Evolutionary conservation across 495 filamentous ascomycete genomes (phyloP).

Genomic region (Penicillium ucsense): DNA sequence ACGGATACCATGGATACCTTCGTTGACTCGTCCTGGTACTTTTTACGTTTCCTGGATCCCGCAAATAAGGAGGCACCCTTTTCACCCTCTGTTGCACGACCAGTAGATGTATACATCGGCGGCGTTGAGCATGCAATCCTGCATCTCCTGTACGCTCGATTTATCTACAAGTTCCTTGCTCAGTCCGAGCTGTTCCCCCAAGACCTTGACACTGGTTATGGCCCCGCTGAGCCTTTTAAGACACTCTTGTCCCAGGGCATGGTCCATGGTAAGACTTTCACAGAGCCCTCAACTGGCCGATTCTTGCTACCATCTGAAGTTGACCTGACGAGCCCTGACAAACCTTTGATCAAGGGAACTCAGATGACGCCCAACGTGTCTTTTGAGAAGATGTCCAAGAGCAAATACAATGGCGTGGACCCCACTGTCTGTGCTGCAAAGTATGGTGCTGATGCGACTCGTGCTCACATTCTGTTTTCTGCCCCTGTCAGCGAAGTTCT

Average conservation of each 20-base stretch:
- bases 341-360: slow-evolving; percentile 51
- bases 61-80: slow-evolving; percentile 54
- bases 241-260: slow-evolving; percentile 78
- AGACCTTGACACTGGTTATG: slow-evolving; percentile 19
- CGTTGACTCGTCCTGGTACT: slow-evolving; percentile 92
- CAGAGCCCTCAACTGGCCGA: slow-evolving; percentile 60
- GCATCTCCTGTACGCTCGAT: slow-evolving; percentile 84
- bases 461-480: slow-evolving; percentile 80
- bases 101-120: slow-evolving; percentile 79
- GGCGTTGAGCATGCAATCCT: slow-evolving; percentile 87
- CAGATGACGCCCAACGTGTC: slow-evolving; percentile 47
- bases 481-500: slow-evolving; percentile 74
- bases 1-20: slow-evolving; percentile 97
- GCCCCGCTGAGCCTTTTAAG: slow-evolving; percentile 61
- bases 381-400: slow-evolving; percentile 95
- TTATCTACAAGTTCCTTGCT: slow-evolving; percentile 79
- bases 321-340: slow-evolving; percentile 45
- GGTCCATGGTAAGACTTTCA: slow-evolving; percentile 81
- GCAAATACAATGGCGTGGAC: slow-evolving; percentile 89
- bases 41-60: slow-evolving; percentile 65
- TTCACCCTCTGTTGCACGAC: slow-evolving; percentile 47
- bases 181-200: slow-evolving; percentile 46
- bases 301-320: slow-evolving; percentile 75
- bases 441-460: slow-evolving; percentile 74
- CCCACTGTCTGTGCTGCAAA: slow-evolving; percentile 57